Percentiles rank a stretch among this genome's conserved stretches.
phyloP scores from a whole-genome alignment of 75 land plant genomes.

The Chamaecyparis obtusa region DNA sequence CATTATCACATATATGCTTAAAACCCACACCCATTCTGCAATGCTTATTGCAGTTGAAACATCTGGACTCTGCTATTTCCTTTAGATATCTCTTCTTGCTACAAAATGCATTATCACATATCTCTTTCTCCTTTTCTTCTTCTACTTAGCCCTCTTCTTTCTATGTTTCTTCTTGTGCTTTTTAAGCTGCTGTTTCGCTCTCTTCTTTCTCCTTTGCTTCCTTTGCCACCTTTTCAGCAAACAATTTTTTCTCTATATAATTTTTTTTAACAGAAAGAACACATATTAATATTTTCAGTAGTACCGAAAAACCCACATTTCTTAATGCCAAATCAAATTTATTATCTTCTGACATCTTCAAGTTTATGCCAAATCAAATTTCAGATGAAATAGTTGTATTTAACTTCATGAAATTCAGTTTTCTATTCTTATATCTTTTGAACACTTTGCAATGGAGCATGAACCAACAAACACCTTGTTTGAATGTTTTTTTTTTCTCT shows the following conservation, averaged over 20 bases:
- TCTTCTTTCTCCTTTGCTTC: background rate
- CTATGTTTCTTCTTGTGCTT: background rate
- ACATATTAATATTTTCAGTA: background rate
- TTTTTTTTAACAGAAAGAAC: background rate
- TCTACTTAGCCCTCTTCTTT: no score
- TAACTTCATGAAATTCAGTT: no score
- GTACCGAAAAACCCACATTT: background rate
- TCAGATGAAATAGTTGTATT: no score
- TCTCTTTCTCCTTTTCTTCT: no score
- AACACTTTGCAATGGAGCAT: no score
- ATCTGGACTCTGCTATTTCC: background rate
- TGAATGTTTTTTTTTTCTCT: no score
- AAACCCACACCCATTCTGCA: background rate
- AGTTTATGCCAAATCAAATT: background rate
- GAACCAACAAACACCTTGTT: no score
- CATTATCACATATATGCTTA: background rate
- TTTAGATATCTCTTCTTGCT: no score
- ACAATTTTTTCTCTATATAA: background rate
- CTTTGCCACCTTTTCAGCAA: background rate
- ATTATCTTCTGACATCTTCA: background rate
- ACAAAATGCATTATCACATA: no score
- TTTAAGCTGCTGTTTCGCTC: background rate
- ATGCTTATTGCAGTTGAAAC: background rate
- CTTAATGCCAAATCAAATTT: background rate
- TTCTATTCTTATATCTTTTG: no score